phyloP scores from a whole-genome alignment of 331 rosid species.

The Malus hybrid region DNA sequence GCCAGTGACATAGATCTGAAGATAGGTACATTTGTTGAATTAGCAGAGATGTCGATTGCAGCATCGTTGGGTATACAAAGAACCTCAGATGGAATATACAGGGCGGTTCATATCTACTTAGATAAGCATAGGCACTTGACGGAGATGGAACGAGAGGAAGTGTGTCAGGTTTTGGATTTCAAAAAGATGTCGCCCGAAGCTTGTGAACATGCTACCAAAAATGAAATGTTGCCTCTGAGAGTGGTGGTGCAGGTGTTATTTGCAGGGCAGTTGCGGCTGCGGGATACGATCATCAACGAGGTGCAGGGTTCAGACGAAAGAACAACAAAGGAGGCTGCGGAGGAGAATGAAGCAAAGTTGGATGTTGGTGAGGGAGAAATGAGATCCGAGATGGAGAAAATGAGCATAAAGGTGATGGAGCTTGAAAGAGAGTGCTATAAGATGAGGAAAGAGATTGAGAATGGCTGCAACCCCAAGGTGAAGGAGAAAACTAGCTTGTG shows the following conservation, averaged over 20 bases:
- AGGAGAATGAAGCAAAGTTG: conserved; percentile 7
- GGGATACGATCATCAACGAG: conserved; percentile 25
- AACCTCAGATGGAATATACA: conserved; percentile 40
- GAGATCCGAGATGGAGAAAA: conserved; percentile 24
- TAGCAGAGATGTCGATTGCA: conserved; percentile 38
- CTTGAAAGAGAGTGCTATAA: conserved; percentile 33
- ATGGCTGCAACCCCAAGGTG: conserved; percentile 19
- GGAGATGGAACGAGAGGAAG: conserved; percentile 38
- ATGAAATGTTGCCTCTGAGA: conserved; percentile 40
- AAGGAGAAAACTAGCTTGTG: conserved; percentile 39
- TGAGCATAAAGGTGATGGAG: conserved; percentile 34
- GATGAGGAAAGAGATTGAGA: conserved; percentile 34
- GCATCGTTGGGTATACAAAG: conserved; percentile 31
- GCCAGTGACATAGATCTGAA: conserved; percentile 33
- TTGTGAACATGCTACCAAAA: conserved; percentile 45
- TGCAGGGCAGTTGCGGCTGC: conserved; percentile 32
- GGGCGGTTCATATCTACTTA: conserved; percentile 36
- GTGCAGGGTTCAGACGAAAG: conserved; percentile 8
- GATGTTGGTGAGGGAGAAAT: not conserved
- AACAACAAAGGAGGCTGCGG: conserved; percentile 8
- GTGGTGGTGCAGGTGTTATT: conserved; percentile 51
- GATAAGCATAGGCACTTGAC: conserved; percentile 33
- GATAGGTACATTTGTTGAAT: conserved; percentile 18
- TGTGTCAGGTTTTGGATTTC: conserved; percentile 36
- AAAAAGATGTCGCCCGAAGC: conserved; percentile 45